Percentiles rank a stretch among this genome's conserved stretches.
These are phyloP conservation scores for Cercospora sesami DNA, from an alignment of 2,329 filamentous ascomycete genomes.

Conservation along the genomic window DNA sequence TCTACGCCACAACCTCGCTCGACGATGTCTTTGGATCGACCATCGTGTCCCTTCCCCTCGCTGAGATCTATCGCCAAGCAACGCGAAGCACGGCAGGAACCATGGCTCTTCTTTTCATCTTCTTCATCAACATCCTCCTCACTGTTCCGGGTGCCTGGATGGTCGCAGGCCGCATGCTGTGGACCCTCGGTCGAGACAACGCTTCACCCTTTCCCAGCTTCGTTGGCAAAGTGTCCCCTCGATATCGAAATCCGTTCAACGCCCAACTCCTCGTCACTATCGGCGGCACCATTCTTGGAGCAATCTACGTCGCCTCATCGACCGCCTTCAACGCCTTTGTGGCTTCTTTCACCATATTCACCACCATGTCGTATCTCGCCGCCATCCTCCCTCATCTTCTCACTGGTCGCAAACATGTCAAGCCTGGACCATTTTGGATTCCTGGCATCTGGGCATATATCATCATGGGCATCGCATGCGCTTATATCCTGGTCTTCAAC, in stretches of 20 bases:
- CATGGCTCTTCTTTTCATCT: slow-evolving; percentile 51
- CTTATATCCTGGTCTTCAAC: slow-evolving; percentile 61
- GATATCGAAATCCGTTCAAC: slow-evolving; percentile 55
- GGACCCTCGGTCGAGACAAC: slow-evolving; percentile 59
- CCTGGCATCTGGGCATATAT: slow-evolving; percentile 49
- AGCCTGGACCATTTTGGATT: slow-evolving; percentile 62
- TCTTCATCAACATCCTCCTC: slow-evolving; percentile 51
- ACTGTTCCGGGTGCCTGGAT: slow-evolving; percentile 59
- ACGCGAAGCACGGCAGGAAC: slow-evolving; percentile 45
- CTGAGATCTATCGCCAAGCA: slow-evolving; percentile 62
- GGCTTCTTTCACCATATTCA: slow-evolving; percentile 57
- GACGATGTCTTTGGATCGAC: slow-evolving; percentile 52
- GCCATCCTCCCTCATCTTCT: slow-evolving; percentile 58
- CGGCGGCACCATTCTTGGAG: slow-evolving; percentile 58
- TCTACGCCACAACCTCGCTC: slow-evolving; percentile 62
- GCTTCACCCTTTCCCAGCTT: slow-evolving; percentile 56
- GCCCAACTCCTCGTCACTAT: slow-evolving; percentile 55
- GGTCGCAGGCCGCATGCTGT: slow-evolving; percentile 62
- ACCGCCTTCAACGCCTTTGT: slow-evolving; percentile 69
- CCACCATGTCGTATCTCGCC: slow-evolving; percentile 60
- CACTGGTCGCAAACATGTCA: slow-evolving; percentile 44
- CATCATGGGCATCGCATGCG: slow-evolving; percentile 55
- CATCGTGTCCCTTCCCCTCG: slow-evolving; percentile 55
- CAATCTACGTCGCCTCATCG: slow-evolving; percentile 65
- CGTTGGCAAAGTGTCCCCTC: slow-evolving; percentile 51